Percentiles rank a stretch among this genome's conserved stretches.
Conservation (phyloP, 805 yeast genomes). For the Clavispora vitiphila region DNA sequence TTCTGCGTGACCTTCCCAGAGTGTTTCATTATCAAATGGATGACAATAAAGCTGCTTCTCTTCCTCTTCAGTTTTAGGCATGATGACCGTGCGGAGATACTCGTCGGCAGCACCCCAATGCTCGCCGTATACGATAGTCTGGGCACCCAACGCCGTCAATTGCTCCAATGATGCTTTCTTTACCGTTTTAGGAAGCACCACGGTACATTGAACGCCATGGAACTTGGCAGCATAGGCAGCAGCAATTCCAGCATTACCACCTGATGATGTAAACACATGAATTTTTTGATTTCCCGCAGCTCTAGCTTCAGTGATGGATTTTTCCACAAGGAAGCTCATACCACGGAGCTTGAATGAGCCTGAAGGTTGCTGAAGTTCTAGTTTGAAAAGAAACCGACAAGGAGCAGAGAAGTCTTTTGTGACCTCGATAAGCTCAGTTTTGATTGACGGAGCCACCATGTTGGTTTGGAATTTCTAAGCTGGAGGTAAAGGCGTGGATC, state of each 20-base stretch:
- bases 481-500: no score
- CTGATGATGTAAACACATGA: slow-evolving; percentile 25
- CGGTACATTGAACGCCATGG: slow-evolving; percentile 23
- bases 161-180: slow-evolving; percentile 17
- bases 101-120: slow-evolving; percentile 33
- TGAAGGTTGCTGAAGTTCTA: slow-evolving; percentile 11
- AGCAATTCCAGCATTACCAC: slow-evolving; percentile 35
- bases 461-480: background rate
- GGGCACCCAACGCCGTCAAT: slow-evolving; percentile 19
- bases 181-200: slow-evolving; percentile 21
- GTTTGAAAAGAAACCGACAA: slow-evolving; percentile 7
- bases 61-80: slow-evolving; percentile 9
- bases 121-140: slow-evolving; percentile 19
- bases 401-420: background rate
- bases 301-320: slow-evolving; percentile 1
- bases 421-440: background rate
- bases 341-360: slow-evolving; percentile 14
- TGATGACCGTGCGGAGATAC: slow-evolving; percentile 15
- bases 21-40: slow-evolving; percentile 26
- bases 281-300: slow-evolving; percentile 11
- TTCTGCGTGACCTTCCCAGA: slow-evolving; percentile 32
- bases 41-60: slow-evolving; percentile 24
- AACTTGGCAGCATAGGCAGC: slow-evolving; percentile 24
- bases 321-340: slow-evolving; percentile 6
- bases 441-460: slow-evolving; percentile 1